phyloP scores from a whole-genome alignment of 2,329 filamentous ascomycete species.

The Clarireedia hainanense region DNA sequence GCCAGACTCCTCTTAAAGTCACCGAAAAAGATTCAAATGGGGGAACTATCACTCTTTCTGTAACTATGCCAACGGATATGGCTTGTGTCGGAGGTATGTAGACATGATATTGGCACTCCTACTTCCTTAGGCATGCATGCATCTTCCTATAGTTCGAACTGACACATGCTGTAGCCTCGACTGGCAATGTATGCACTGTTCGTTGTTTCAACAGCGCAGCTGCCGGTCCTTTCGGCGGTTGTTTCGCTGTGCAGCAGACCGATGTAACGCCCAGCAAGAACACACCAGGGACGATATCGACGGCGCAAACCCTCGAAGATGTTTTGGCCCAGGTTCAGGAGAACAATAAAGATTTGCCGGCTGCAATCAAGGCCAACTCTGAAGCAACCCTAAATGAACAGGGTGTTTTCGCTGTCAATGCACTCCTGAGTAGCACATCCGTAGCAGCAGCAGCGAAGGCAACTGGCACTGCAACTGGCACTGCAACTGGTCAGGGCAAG shows the following conservation, averaged over 20 bases:
- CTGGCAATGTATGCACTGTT: constrained; percentile 51
- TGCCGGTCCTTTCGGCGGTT: constrained; percentile 51
- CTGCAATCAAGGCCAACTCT: constrained; percentile 22
- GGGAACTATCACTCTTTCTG: constrained; percentile 35
- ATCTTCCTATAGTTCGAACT: neutral
- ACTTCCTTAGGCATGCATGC: neutral
- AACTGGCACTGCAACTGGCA: neutral
- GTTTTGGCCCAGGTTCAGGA: constrained; percentile 41
- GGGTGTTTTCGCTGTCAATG: neutral
- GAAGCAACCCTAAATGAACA: constrained; percentile 2
- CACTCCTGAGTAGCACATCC: neutral
- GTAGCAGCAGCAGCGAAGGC: neutral
- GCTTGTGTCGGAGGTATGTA: constrained; percentile 42
- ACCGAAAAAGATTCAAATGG: neutral
- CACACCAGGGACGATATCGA: constrained; percentile 38
- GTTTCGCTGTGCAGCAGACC: constrained; percentile 49
- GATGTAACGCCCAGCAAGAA: constrained; percentile 37
- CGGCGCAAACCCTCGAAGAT: constrained; percentile 36
- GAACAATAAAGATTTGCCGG: constrained; percentile 43
- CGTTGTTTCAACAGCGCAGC: constrained; percentile 51
- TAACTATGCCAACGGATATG: constrained; percentile 42
- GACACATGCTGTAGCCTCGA: constrained; percentile 28
- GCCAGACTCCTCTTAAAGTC: neutral
- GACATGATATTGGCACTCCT: neutral
- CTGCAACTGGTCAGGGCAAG: neutral